Conservation (phyloP, 2,329 filamentous ascomycete genomes). For the Zopfia rhizophila region DNA sequence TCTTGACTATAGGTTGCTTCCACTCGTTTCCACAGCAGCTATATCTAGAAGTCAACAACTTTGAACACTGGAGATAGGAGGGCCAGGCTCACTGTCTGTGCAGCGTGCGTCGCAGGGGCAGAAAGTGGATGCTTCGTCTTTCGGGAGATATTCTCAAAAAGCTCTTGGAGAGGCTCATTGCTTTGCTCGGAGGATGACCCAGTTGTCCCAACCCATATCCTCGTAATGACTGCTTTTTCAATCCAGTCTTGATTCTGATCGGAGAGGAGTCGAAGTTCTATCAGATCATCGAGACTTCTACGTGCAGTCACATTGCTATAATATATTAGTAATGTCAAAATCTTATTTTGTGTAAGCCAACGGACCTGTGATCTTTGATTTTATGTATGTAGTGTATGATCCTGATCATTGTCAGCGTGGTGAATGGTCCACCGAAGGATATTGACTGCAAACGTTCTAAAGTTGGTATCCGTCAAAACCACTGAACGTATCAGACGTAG, state of each 20-base stretch:
- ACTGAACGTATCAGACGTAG: slow-evolving; percentile 69
- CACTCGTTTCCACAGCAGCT: slow-evolving; percentile 86
- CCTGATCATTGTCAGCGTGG: slow-evolving; percentile 32
- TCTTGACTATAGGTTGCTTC: slow-evolving; percentile 67
- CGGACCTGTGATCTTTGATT: slow-evolving; percentile 60
- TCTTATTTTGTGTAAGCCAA: not conserved
- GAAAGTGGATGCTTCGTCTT: slow-evolving; percentile 62
- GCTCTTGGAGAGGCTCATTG: slow-evolving; percentile 53
- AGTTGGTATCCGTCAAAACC: slow-evolving; percentile 69
- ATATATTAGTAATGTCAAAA: slow-evolving; percentile 17
- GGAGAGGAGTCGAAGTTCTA: slow-evolving; percentile 66
- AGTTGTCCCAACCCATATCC: slow-evolving; percentile 72
- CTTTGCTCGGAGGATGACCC: slow-evolving; percentile 50
- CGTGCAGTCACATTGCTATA: slow-evolving; percentile 52
- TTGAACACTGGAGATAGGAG: slow-evolving; percentile 14
- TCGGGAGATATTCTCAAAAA: slow-evolving; percentile 60
- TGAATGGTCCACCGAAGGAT: not conserved
- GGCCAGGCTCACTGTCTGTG: slow-evolving; percentile 67
- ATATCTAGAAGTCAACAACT: slow-evolving; percentile 3
- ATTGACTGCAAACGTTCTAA: slow-evolving; percentile 62
- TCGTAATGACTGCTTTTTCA: slow-evolving; percentile 74
- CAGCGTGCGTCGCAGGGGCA: slow-evolving; percentile 71
- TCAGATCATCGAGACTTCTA: slow-evolving; percentile 70
- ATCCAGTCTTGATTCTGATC: slow-evolving; percentile 68
- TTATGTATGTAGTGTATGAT: slow-evolving; percentile 75